Evolutionary conservation across 306 rosid genomes (phyloP), one percentile per base, ranked within the genome.

Genomic region (Crotalaria pallida): DNA sequence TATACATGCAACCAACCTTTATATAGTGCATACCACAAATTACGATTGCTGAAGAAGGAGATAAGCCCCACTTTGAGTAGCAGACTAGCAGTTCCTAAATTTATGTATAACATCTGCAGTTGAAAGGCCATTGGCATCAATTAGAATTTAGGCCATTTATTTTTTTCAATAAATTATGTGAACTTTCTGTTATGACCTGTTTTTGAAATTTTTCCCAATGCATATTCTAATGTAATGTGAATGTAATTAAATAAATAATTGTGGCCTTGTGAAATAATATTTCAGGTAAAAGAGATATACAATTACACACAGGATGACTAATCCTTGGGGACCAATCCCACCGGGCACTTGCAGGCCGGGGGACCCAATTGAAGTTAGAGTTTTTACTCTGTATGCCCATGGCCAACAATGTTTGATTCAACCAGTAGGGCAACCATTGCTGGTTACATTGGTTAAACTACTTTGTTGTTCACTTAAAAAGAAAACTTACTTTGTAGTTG

Each of bases 281-380:
- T 75, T 79, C 96, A 93, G 98, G 92, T 84, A 83, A 91, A 87
- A 79, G 98, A 93, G 88, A 76, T 90, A 68, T 90, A 85, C 94
- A 93, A 85, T 67, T 90, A 88, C 66, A 69, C 97, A 13, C 98
- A 90, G 87, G 98, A 93, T 60, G 98, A 93, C 82, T 82, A n/a
- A n/a, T n/a, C n/a, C n/a, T n/a, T n/a, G n/a, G n/a, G n/a, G n/a
- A n/a, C n/a, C n/a, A n/a, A n/a, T n/a, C n/a, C n/a, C n/a, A n/a
- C n/a, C n/a, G n/a, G n/a, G n/a, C n/a, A n/a, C n/a, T n/a, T n/a
- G n/a, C n/a, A n/a, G n/a, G n/a, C n/a, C n/a, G n/a, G n/a, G n/a
- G n/a, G n/a, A n/a, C n/a, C n/a, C n/a, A n/a, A n/a, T n/a, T n/a
- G n/a, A n/a, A n/a, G n/a, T n/a, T n/a, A n/a, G n/a, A n/a, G n/a